Evolutionary conservation across 495 filamentous ascomycete species (phyloP).

Genomic region (Neurospora intermedia): DNA sequence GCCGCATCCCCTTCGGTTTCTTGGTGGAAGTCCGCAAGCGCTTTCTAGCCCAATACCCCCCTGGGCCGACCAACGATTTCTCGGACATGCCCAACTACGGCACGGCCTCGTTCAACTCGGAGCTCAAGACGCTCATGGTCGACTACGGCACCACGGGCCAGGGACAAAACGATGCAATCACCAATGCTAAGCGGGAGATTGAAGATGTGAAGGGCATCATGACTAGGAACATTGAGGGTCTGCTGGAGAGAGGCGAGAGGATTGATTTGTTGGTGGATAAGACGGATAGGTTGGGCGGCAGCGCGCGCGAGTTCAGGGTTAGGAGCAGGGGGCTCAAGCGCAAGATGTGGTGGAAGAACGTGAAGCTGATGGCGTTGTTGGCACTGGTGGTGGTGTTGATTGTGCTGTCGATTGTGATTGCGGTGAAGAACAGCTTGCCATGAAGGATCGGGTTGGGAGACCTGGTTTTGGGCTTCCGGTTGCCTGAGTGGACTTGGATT

Average conservation of each 20-base stretch:
- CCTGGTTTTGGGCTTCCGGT: not conserved
- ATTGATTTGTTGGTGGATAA: constrained; percentile 96
- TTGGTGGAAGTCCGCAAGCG: constrained; percentile 83
- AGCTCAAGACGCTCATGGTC: constrained; percentile 68
- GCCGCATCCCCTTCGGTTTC: constrained; percentile 86
- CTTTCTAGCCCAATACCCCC: constrained; percentile 65
- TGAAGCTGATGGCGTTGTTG: constrained; percentile 82
- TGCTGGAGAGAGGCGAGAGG: constrained; percentile 87
- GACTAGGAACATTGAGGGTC: constrained; percentile 96
- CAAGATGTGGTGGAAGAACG: constrained; percentile 99
- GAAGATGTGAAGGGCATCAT: constrained; percentile 91
- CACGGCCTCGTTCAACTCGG: constrained; percentile 71
- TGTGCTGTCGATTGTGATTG: constrained; percentile 41
- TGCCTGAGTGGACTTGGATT: not conserved
- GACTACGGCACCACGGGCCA: constrained; percentile 69
- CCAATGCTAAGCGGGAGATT: constrained; percentile 76
- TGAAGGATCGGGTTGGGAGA: constrained; percentile 2
- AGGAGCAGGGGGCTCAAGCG: constrained; percentile 73
- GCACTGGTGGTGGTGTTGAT: constrained; percentile 74
- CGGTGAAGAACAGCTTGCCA: constrained; percentile 24
- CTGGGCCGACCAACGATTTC: constrained; percentile 57
- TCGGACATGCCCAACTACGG: constrained; percentile 76
- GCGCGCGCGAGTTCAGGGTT: constrained; percentile 81
- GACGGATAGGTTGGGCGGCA: constrained; percentile 81
- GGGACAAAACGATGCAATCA: constrained; percentile 72